Conservation (phyloP, 2,329 filamentous ascomycete genomes). For the Hortaea werneckii region DNA sequence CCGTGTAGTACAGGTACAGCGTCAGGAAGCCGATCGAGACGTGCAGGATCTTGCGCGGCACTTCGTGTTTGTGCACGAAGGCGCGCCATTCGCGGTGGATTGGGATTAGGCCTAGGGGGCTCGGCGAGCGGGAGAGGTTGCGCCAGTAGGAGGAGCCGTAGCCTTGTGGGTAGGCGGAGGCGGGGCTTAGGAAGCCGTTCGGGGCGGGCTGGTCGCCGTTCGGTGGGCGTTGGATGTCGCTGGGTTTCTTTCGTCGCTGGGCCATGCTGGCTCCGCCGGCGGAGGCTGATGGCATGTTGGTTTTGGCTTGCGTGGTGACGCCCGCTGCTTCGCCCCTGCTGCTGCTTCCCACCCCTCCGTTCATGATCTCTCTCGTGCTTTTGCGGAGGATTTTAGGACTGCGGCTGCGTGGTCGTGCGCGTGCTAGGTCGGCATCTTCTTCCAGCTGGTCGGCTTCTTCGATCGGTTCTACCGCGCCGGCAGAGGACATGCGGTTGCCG, state of each 20-base stretch:
- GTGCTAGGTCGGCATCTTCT: constrained; percentile 40
- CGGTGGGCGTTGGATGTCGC: constrained; percentile 16
- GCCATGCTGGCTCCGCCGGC: neutral
- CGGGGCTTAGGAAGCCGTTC: constrained; percentile 23
- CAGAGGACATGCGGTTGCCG: constrained; percentile 36
- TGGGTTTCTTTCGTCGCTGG: constrained; percentile 23
- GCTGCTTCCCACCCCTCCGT: constrained; percentile 8
- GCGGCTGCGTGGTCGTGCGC: constrained; percentile 61
- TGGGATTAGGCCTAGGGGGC: constrained; percentile 85
- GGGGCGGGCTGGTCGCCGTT: constrained; percentile 13
- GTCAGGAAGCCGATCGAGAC: constrained; percentile 95
- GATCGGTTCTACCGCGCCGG: constrained; percentile 50
- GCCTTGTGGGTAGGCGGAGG: constrained; percentile 35
- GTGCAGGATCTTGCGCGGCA: constrained; percentile 85
- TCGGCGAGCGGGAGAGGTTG: constrained; percentile 82
- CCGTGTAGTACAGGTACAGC: constrained; percentile 71
- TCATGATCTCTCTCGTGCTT: constrained; percentile 9
- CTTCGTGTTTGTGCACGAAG: constrained; percentile 90
- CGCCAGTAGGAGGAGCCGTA: constrained; percentile 70
- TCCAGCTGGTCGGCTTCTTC: constrained; percentile 30
- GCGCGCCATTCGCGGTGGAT: constrained; percentile 86
- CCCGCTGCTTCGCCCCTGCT: constrained; percentile 9
- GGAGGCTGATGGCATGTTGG: constrained; percentile 4
- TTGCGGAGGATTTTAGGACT: constrained; percentile 45
- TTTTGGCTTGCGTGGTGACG: constrained; percentile 2